These are phyloP conservation scores for Rhytidhysteron rufulum DNA, from an alignment of 2,329 filamentous ascomycete genomes.

Conservation along the genomic window DNA sequence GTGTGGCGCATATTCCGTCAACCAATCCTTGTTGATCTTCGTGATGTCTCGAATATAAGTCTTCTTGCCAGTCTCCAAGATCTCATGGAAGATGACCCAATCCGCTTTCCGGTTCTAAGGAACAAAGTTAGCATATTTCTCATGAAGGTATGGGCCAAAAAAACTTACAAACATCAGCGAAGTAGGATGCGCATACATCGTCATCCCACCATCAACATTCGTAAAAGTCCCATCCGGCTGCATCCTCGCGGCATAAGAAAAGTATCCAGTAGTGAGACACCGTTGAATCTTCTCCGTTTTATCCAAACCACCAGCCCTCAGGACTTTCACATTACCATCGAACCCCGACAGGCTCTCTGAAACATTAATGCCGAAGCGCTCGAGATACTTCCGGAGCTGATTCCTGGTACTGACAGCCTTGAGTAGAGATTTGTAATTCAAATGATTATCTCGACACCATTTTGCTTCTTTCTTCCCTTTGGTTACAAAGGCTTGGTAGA, in stretches of 20 bases:
- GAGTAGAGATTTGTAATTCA: slow-evolving; percentile 82
- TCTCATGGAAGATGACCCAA: slow-evolving; percentile 93
- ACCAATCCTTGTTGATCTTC: slow-evolving; percentile 91
- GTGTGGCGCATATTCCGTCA: slow-evolving; percentile 80
- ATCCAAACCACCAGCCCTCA: slow-evolving; percentile 41
- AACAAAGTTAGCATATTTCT: no score
- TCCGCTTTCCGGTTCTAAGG: slow-evolving; percentile 79
- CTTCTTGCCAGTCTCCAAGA: slow-evolving; percentile 85
- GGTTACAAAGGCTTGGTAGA: slow-evolving; percentile 84
- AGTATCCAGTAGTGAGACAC: slow-evolving; percentile 86
- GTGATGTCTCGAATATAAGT: slow-evolving; percentile 86
- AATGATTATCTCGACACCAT: slow-evolving; percentile 81
- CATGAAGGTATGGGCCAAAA: no score
- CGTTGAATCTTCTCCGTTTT: slow-evolving; percentile 72
- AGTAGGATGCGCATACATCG: slow-evolving; percentile 83
- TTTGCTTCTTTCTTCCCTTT: slow-evolving; percentile 76
- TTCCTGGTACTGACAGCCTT: slow-evolving; percentile 80
- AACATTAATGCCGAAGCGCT: slow-evolving; percentile 72
- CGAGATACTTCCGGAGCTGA: slow-evolving; percentile 82
- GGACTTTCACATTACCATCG: slow-evolving; percentile 12
- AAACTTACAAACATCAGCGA: slow-evolving; percentile 76
- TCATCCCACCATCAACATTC: slow-evolving; percentile 74
- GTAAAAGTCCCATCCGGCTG: slow-evolving; percentile 86
- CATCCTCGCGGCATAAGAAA: slow-evolving; percentile 91
- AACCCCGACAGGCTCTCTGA: slow-evolving; percentile 57